Conservation (phyloP, 2,329 filamentous ascomycete genomes). For the Phialophora verrucosa region DNA sequence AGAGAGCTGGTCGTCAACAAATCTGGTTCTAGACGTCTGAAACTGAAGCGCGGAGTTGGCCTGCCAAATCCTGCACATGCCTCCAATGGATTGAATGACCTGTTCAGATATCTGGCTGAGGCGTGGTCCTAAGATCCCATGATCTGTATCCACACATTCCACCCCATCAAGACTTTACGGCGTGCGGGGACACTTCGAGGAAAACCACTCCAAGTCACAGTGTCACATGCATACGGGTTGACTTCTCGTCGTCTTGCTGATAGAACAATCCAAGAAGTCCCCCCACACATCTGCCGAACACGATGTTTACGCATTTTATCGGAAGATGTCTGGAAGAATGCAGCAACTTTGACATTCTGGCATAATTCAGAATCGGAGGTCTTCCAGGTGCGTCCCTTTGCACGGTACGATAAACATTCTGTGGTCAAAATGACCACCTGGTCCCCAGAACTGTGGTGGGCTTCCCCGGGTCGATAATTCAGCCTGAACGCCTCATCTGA, state of each 20-base stretch:
- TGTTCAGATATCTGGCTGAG: too few species aligned
- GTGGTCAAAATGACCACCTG: neutral
- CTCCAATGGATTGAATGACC: slow-evolving; percentile 9
- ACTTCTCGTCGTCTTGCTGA: too few species aligned
- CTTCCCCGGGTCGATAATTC: neutral
- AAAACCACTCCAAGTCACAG: too few species aligned
- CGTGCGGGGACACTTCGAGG: too few species aligned
- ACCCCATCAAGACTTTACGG: too few species aligned
- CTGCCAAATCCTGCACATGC: neutral
- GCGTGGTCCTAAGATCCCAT: too few species aligned
- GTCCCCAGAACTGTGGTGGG: neutral
- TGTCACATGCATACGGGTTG: too few species aligned
- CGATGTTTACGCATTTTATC: neutral
- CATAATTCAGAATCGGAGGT: neutral
- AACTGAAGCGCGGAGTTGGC: slow-evolving; percentile 10
- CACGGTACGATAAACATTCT: neutral
- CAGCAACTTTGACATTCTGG: neutral
- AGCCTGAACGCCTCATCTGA: neutral
- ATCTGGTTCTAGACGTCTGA: slow-evolving; percentile 16
- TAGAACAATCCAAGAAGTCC: too few species aligned
- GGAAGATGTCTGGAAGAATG: neutral
- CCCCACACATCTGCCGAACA: neutral
- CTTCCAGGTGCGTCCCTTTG: neutral
- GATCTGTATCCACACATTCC: too few species aligned
- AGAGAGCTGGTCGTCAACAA: slow-evolving; percentile 25